phyloP scores from a whole-genome alignment of 495 filamentous ascomycete species.

The Bryoglossum gracile region DNA sequence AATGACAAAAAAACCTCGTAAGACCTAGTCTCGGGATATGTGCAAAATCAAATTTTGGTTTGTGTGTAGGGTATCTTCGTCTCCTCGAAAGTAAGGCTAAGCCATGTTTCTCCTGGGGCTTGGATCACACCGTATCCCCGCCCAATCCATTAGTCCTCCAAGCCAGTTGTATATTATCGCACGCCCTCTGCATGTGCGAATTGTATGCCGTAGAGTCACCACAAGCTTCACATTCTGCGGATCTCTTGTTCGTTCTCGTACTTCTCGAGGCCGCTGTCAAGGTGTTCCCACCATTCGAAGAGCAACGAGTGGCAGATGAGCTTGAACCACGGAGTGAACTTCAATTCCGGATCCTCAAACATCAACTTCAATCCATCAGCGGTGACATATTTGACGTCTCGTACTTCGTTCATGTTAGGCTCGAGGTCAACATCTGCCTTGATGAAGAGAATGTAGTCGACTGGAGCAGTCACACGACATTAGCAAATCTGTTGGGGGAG shows the following conservation, averaged over 20 bases:
- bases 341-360: conserved; percentile 71
- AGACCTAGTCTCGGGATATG: too few species aligned
- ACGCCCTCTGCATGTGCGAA: too few species aligned
- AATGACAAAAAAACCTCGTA: too few species aligned
- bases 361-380: conserved; percentile 74
- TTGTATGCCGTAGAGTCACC: too few species aligned
- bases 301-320: conserved; percentile 96
- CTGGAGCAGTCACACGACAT: conserved; percentile 34
- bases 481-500: conserved; percentile 2
- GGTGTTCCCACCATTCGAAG: conserved; percentile 95
- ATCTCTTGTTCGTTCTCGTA: conserved; percentile 84
- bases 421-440: conserved; percentile 81
- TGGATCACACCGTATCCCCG: too few species aligned
- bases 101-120: too few species aligned
- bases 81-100: too few species aligned
- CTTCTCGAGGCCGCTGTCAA: conserved; percentile 72
- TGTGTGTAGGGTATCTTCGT: too few species aligned
- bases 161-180: too few species aligned
- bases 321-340: conserved; percentile 99
- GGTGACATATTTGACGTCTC: conserved; percentile 74
- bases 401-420: conserved; percentile 80
- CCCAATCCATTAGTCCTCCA: too few species aligned
- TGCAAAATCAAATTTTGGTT: too few species aligned
- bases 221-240: conserved; percentile 61
- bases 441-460: conserved; percentile 99